Conservation (phyloP, 2,329 filamentous ascomycete species). For the Cladosporium phlei region DNA sequence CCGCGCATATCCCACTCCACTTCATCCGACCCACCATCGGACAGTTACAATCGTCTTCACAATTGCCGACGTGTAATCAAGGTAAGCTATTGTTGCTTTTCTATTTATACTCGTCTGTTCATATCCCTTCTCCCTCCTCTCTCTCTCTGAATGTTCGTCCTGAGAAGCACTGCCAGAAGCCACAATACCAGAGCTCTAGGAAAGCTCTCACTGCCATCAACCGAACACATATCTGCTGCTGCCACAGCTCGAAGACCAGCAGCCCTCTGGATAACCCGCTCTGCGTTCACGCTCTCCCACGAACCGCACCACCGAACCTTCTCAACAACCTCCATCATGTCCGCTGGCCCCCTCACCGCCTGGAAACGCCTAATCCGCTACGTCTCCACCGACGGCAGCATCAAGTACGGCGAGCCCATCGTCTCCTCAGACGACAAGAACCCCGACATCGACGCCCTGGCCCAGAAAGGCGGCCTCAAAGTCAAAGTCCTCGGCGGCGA, state of each 20-base stretch:
- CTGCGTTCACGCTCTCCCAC: neutral
- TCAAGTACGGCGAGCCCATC: conserved; percentile 71
- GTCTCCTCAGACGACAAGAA: conserved; percentile 29
- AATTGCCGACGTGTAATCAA: conserved; percentile 8
- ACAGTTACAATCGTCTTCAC: conserved; percentile 1
- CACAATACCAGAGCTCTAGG: neutral
- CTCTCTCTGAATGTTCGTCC: conserved; percentile 1
- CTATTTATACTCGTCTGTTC: neutral
- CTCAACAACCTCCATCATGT: conserved; percentile 2
- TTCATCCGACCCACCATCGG: conserved; percentile 8
- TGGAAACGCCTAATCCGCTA: conserved; percentile 67
- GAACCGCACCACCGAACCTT: neutral
- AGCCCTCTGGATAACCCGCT: neutral
- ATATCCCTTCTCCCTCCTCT: neutral
- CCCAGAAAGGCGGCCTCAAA: conserved; percentile 42
- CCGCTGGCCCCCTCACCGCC: conserved; percentile 17
- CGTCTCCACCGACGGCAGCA: conserved; percentile 56
- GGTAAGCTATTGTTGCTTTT: neutral
- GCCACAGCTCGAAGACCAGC: neutral
- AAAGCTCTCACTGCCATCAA: neutral
- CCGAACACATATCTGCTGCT: neutral
- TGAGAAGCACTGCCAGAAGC: neutral
- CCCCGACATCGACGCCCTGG: conserved; percentile 29
- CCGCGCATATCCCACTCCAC: neutral
- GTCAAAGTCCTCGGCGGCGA: conserved; percentile 50